Conservation (phyloP, 1,284 basidiomycete genomes). For the Limonomyces culmigenus region DNA sequence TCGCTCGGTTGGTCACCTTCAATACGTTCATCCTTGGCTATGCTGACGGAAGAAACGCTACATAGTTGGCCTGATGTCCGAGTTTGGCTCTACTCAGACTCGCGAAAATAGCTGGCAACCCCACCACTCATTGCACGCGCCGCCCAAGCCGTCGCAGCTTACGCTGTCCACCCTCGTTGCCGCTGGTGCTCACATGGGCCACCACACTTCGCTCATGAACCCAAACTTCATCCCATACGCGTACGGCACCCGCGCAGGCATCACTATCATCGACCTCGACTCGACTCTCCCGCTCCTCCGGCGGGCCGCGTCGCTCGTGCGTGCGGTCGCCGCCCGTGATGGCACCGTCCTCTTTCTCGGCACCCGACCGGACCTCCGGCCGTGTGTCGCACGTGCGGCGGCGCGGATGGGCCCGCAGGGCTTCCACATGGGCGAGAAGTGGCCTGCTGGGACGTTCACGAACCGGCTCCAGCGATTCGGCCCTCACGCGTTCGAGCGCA, state of each 20-base stretch:
- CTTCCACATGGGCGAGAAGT: constrained; percentile 75
- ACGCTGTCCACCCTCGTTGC: constrained; percentile 86
- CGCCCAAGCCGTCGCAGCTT: constrained; percentile 40
- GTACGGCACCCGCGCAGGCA: constrained; percentile 81
- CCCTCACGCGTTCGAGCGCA: constrained; percentile 32
- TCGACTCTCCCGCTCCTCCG: constrained; percentile 85
- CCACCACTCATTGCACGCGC: constrained; percentile 54
- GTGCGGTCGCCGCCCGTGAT: constrained; percentile 66
- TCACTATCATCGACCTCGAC: constrained; percentile 92
- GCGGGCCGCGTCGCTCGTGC: constrained; percentile 77
- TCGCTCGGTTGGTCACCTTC: constrained; percentile 37
- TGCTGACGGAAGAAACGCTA: constrained; percentile 9
- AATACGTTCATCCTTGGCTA: no score
- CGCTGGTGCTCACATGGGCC: constrained; percentile 88
- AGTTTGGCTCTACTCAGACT: constrained; percentile 67
- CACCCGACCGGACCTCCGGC: constrained; percentile 63
- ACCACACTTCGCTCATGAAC: constrained; percentile 69
- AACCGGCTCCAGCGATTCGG: constrained; percentile 76
- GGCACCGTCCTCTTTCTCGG: constrained; percentile 88
- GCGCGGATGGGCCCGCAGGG: constrained; percentile 63
- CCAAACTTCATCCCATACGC: constrained; percentile 87
- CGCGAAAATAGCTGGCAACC: constrained; percentile 58
- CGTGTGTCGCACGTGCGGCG: constrained; percentile 67
- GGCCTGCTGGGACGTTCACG: constrained; percentile 90
- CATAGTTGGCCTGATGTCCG: constrained; percentile 53